Evolutionary conservation across 2,329 filamentous ascomycete species (phyloP).

Genomic region (Penicillium sp.): DNA sequence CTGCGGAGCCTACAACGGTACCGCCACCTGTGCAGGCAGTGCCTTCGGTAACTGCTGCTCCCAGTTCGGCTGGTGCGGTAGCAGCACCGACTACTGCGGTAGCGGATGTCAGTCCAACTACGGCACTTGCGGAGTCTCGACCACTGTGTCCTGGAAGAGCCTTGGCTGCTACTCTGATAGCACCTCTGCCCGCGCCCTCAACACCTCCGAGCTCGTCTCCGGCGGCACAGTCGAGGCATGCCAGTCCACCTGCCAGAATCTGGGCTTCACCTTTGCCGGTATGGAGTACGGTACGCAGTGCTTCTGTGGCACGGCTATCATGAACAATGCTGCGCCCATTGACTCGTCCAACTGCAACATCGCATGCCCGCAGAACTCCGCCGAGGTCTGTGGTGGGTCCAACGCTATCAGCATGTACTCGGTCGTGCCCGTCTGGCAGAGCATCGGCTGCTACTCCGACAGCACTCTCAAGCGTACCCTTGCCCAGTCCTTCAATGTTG

Average conservation of each 20-base stretch:
- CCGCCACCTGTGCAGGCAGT: conserved; percentile 13
- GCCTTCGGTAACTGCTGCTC: conserved; percentile 17
- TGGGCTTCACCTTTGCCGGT: conserved; percentile 14
- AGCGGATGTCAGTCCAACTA: conserved; percentile 23
- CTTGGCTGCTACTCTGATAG: conserved; percentile 20
- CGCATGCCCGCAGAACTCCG: conserved; percentile 47
- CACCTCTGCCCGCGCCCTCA: conserved; percentile 15
- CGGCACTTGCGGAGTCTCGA: conserved; percentile 16
- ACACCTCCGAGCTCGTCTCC: conserved; percentile 5
- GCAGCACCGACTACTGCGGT: conserved; percentile 21
- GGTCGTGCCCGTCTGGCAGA: conserved; percentile 22
- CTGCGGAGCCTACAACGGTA: conserved; percentile 16
- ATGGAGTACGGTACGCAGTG: conserved; percentile 17
- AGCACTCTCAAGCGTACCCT: conserved; percentile 23
- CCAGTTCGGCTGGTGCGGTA: conserved; percentile 20
- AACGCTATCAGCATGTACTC: conserved; percentile 22
- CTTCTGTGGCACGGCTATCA: conserved; percentile 19
- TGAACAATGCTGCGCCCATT: conserved; percentile 19
- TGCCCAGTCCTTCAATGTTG: conserved; percentile 18
- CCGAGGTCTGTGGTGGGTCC: conserved; percentile 38
- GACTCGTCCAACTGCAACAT: conserved; percentile 48
- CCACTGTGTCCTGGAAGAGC: conserved; percentile 13
- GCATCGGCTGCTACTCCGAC: conserved; percentile 27
- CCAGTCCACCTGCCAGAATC: conserved; percentile 8
- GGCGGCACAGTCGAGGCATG: conserved; percentile 13